Percentiles rank a stretch among this genome's conserved stretches.
These are phyloP conservation scores for Lophiotrema nucula DNA, from an alignment of 495 filamentous ascomycete species.

Conservation along the genomic window DNA sequence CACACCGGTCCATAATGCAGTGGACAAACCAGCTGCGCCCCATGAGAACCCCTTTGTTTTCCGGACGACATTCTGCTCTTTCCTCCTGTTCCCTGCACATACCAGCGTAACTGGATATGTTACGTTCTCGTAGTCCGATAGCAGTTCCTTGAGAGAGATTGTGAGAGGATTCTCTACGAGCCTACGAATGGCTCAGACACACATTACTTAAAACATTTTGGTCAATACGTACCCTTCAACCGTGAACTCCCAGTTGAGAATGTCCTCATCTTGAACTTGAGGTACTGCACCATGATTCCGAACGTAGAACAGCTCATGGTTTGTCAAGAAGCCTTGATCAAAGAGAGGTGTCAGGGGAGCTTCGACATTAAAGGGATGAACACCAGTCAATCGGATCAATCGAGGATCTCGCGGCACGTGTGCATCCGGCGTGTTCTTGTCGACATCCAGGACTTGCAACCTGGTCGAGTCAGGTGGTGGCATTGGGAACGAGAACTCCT, in stretches of 20 bases:
- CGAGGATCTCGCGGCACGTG: constrained; percentile 87
- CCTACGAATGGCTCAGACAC: constrained; percentile 39
- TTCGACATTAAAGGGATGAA: constrained; percentile 95
- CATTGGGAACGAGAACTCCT: constrained; percentile 52
- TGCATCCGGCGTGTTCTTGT: constrained; percentile 78
- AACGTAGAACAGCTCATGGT: constrained; percentile 93
- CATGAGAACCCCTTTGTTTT: constrained; percentile 97
- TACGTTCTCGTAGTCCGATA: constrained; percentile 75
- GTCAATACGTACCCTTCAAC: constrained; percentile 66
- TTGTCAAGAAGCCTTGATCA: constrained; percentile 85
- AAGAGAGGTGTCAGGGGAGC: constrained; percentile 77
- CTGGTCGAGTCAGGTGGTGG: constrained; percentile 67
- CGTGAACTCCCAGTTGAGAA: constrained; percentile 79
- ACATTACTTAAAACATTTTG: not conserved
- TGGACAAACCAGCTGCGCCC: constrained; percentile 88
- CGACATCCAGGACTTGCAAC: constrained; percentile 65
- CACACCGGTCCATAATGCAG: constrained; percentile 86
- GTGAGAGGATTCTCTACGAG: constrained; percentile 77
- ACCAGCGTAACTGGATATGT: constrained; percentile 89
- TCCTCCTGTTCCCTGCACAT: constrained; percentile 89
- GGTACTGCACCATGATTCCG: constrained; percentile 91
- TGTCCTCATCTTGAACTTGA: constrained; percentile 66
- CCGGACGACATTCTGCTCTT: constrained; percentile 89
- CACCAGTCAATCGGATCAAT: constrained; percentile 83
- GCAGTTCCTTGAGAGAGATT: constrained; percentile 70